phyloP scores from a whole-genome alignment of 495 filamentous ascomycete genomes.

The Tuber microsphaerosporum region DNA sequence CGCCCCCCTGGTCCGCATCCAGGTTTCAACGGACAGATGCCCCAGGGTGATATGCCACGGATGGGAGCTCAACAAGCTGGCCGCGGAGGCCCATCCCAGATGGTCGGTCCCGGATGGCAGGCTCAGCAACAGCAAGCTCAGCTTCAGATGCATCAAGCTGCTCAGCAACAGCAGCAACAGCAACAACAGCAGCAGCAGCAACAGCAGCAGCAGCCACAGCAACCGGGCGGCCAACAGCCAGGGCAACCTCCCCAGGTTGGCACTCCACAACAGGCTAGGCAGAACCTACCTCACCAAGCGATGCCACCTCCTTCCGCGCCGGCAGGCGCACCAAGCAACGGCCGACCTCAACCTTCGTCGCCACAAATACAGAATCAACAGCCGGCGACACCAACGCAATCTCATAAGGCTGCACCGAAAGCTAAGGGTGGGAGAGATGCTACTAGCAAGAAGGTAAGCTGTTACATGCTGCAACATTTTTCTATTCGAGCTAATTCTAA shows the following conservation, averaged over 20 bases:
- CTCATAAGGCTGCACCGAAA: constrained; percentile 71
- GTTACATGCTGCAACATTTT: constrained; percentile 42
- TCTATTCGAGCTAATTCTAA: constrained; percentile 54
- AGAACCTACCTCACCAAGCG: constrained; percentile 44
- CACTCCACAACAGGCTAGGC: constrained; percentile 59
- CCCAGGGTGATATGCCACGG: constrained; percentile 47
- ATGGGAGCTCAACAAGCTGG: constrained; percentile 45
- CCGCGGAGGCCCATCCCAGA: constrained; percentile 33
- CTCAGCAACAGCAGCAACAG: constrained; percentile 38
- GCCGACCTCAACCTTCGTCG: constrained; percentile 64
- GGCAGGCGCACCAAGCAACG: constrained; percentile 52
- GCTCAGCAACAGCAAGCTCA: constrained; percentile 29
- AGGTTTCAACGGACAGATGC: constrained; percentile 62
- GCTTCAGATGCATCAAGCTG: constrained; percentile 41
- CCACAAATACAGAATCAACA: constrained; percentile 68
- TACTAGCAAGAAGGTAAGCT: constrained; percentile 67
- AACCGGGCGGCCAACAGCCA: constrained; percentile 54
- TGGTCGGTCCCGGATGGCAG: constrained; percentile 28
- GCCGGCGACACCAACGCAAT: constrained; percentile 77
- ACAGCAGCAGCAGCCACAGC: constrained; percentile 43
- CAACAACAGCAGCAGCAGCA: constrained; percentile 37
- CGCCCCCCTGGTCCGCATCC: constrained; percentile 83
- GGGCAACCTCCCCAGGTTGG: constrained; percentile 59
- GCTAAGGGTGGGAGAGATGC: constrained; percentile 62
- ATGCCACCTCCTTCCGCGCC: constrained; percentile 92